Percentiles rank a stretch among this genome's conserved stretches.
Conservation (phyloP, 2,329 filamentous ascomycete genomes). For the Arthrinium phaeospermum region DNA sequence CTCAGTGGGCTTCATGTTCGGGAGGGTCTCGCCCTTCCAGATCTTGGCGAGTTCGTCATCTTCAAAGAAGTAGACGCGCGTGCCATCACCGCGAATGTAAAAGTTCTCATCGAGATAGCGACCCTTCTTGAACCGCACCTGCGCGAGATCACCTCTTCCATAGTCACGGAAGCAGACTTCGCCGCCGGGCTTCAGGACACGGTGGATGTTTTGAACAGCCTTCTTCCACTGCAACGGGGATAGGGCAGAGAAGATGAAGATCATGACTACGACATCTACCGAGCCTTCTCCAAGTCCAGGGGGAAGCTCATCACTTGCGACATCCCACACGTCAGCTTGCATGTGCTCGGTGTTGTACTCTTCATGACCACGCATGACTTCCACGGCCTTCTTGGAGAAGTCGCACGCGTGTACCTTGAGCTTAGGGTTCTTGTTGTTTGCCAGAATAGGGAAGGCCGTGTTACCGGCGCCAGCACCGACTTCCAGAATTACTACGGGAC, state of each 20-base stretch:
- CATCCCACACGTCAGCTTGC: slow-evolving; percentile 95
- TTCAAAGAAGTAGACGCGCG: slow-evolving; percentile 97
- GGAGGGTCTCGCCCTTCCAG: slow-evolving; percentile 59
- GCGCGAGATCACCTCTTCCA: slow-evolving; percentile 90
- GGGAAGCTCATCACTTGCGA: slow-evolving; percentile 73
- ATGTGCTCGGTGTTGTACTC: slow-evolving; percentile 76
- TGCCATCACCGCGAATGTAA: slow-evolving; percentile 94
- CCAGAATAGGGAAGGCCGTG: slow-evolving; percentile 89
- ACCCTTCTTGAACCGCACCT: slow-evolving; percentile 96
- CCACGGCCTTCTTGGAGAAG: slow-evolving; percentile 93
- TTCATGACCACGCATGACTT: slow-evolving; percentile 84
- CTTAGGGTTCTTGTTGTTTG: slow-evolving; percentile 80
- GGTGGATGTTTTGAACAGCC: slow-evolving; percentile 81
- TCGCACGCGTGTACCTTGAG: slow-evolving; percentile 93
- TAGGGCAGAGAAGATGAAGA: slow-evolving; percentile 96
- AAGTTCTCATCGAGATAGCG: slow-evolving; percentile 96
- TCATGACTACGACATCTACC: slow-evolving; percentile 90
- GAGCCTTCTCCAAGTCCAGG: slow-evolving; percentile 77
- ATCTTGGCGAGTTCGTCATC: slow-evolving; percentile 79
- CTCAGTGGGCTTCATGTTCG: slow-evolving; percentile 34
- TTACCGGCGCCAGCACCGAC: slow-evolving; percentile 96
- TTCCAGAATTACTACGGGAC: slow-evolving; percentile 77
- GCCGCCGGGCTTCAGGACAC: slow-evolving; percentile 89
- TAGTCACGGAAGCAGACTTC: slow-evolving; percentile 96
- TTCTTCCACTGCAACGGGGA: slow-evolving; percentile 83